Evolutionary conservation across 192 early-diverging fungal genomes (phyloP), one percentile per base, ranked within the genome.

Genomic region (Blastocladiella britannica): DNA sequence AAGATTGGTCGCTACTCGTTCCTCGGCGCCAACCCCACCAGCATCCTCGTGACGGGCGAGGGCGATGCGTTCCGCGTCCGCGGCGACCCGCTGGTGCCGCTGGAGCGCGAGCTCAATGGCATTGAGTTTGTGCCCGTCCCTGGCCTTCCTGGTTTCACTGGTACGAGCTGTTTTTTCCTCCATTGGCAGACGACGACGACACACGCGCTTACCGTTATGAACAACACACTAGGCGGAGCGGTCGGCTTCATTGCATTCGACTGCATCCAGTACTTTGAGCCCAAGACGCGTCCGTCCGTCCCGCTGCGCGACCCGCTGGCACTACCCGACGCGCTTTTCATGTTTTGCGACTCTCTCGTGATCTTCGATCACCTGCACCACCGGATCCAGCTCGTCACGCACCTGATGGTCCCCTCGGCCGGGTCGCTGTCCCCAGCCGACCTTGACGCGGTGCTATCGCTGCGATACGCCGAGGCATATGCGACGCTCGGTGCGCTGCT

Each of bases 221-320:
- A 0, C 23, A 28, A 63, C 53, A 60, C 59, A 28, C 67, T 66
- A 63, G 92, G 93, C 64, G 95, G 95, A 25, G 95, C 93, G 4
- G 82, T 99, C 55, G 95, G 95, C 22, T 99, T 93, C 67, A 87
- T 99, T 56, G 75, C 84, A 51, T 99, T 92, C 70, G 95, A 99
- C 66, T 97, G 93, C 58, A 83, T 95, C 51, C 84, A 87, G 66
- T 88, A 93, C 67, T 99, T 99, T 83, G 95, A 99, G 71, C 92
- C 93, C 7, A 83, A 82, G 52, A 87, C 88, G 1, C 82, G 78
- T 43, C 73, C 80, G 53, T 75, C 82, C 9, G 51, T 29, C 20
- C n/a, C n/a, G n/a, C 64, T 96, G 26, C 66, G 77, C 23, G 95
- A 99, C 63, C 83, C 87, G 9, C 67, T 95, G 20, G 86, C 74